phyloP scores from a whole-genome alignment of 2,329 filamentous ascomycete species.

The Dothiorella sarmentorum region DNA sequence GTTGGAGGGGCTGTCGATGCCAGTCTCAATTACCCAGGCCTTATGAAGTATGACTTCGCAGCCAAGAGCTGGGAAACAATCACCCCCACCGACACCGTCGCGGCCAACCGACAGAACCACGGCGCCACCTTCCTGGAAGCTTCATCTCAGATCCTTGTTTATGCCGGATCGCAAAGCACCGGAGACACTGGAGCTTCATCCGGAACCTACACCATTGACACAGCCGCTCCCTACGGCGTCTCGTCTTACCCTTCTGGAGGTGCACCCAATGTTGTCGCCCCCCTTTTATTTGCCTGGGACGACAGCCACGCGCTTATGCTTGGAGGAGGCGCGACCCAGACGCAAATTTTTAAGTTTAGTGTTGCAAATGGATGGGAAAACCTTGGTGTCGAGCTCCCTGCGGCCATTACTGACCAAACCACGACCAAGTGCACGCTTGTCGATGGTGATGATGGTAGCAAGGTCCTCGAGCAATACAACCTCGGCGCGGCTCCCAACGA shows the following conservation, averaged over 20 bases:
- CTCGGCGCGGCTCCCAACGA: constrained; percentile 69
- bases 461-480: constrained; percentile 75
- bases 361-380: constrained; percentile 61
- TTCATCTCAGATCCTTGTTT: constrained; percentile 71
- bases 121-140: constrained; percentile 70
- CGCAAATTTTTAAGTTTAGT: constrained; percentile 69
- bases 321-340: constrained; percentile 66
- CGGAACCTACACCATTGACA: constrained; percentile 71
- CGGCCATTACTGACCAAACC: constrained; percentile 58
- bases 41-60: constrained; percentile 66
- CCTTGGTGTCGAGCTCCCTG: constrained; percentile 61
- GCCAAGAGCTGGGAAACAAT: constrained; percentile 59
- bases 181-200: constrained; percentile 55
- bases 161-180: constrained; percentile 69
- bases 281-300: constrained; percentile 73
- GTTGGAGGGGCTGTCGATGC: constrained; percentile 62
- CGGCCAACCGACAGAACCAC: constrained; percentile 67
- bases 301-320: constrained; percentile 68
- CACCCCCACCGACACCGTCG: constrained; percentile 48
- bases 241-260: constrained; percentile 57
- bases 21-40: constrained; percentile 59
- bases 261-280: constrained; percentile 58
- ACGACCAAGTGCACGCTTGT: constrained; percentile 63
- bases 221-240: constrained; percentile 62
- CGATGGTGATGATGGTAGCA: constrained; percentile 71